Conservation (phyloP, 1,284 basidiomycete species). For the Cryptococcus amylolentus region DNA sequence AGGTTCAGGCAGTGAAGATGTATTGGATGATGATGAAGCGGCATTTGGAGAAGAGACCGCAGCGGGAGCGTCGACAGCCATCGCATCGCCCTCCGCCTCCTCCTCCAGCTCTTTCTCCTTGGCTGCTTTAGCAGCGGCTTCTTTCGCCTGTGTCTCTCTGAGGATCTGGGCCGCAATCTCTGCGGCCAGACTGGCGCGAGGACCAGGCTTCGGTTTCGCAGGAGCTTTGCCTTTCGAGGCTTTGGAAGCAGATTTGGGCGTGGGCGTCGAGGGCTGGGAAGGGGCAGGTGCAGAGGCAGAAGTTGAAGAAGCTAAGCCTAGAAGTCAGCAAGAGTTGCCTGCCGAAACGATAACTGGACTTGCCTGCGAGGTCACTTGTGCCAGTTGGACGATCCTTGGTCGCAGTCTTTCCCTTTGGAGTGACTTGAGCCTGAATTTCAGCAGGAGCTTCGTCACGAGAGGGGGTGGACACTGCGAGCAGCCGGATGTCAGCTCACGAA, state of each 20-base stretch:
- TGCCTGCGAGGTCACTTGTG: too few species aligned
- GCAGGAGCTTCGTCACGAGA: not conserved
- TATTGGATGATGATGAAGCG: not conserved
- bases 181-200: not conserved
- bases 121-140: not conserved
- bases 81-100: not conserved
- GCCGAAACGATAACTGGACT: too few species aligned
- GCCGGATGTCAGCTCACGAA: not conserved
- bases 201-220: not conserved
- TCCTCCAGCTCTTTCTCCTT: not conserved
- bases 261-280: not conserved
- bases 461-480: not conserved
- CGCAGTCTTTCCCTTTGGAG: too few species aligned
- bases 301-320: not conserved
- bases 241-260: not conserved
- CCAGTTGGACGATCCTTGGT: too few species aligned
- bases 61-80: not conserved
- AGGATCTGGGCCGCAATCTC: slow-evolving; percentile 6
- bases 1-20: not conserved
- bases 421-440: too few species aligned
- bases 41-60: not conserved
- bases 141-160: not conserved
- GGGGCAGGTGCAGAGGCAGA: not conserved
- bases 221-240: not conserved
- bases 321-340: not conserved